These are phyloP conservation scores for Phytophthora citrophthora DNA, from an alignment of 352 stramenopile genomes.

Conservation along the genomic window DNA sequence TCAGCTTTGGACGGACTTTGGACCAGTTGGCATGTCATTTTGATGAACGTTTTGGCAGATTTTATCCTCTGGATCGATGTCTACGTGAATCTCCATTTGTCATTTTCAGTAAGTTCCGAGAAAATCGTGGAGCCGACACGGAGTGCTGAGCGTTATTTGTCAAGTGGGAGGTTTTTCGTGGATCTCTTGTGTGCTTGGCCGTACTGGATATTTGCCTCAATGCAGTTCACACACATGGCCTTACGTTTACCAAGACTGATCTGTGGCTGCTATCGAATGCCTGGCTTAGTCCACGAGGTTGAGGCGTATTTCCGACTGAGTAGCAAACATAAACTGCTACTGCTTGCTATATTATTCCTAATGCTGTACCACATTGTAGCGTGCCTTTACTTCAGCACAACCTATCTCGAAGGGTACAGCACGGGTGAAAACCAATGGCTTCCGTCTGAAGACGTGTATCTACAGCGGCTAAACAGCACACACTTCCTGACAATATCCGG, in stretches of 20 bases:
- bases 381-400: conserved; percentile 60
- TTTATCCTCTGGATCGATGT: conserved; percentile 52
- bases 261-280: conserved; percentile 38
- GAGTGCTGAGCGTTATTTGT: conserved; percentile 44
- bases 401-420: conserved; percentile 53
- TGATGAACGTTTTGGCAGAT: conserved; percentile 42
- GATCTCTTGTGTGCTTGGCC: conserved; percentile 45
- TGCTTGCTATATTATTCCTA: conserved; percentile 47
- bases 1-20: conserved; percentile 33
- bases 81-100: conserved; percentile 57
- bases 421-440: conserved; percentile 49
- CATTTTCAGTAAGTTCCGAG: conserved; percentile 55
- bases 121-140: conserved; percentile 47
- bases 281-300: conserved; percentile 43
- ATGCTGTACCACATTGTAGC: conserved; percentile 65
- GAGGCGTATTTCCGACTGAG: conserved; percentile 47
- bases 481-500: conserved; percentile 40
- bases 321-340: conserved; percentile 45
- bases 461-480: conserved; percentile 42
- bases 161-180: conserved; percentile 39
- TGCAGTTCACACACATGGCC: conserved; percentile 10
- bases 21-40: conserved; percentile 34
- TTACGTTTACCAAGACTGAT: conserved; percentile 44
- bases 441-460: conserved; percentile 49
- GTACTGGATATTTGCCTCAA: conserved; percentile 43